phyloP scores from a whole-genome alignment of 1,284 basidiomycete species.

The Cutaneotrichosporon cyanovorans region DNA sequence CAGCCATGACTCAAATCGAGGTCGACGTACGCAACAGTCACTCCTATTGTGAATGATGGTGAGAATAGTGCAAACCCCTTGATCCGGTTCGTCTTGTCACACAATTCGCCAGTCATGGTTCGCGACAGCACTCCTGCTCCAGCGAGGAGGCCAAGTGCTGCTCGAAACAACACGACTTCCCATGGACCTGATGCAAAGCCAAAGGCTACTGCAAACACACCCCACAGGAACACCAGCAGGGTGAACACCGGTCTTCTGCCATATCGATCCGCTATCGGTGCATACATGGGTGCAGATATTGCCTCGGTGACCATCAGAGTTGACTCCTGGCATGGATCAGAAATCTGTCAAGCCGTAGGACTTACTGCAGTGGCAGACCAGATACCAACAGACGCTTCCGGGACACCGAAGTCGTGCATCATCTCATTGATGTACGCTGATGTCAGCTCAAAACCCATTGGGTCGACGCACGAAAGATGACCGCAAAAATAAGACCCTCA shows the following conservation, averaged over 20 bases:
- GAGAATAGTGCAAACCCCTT: conserved; percentile 37
- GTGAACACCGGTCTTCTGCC: conserved; percentile 34
- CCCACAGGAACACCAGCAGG: conserved; percentile 17
- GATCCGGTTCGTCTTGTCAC: conserved; percentile 33
- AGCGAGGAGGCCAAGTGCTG: conserved; percentile 30
- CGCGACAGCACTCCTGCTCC: conserved; percentile 34
- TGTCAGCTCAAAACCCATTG: background rate
- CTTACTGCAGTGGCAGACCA: conserved; percentile 35
- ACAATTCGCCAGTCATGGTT: conserved; percentile 37
- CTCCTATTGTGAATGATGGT: conserved; percentile 29
- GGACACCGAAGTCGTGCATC: conserved; percentile 32
- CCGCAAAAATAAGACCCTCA: conserved; percentile 32
- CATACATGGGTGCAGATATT: conserved; percentile 32
- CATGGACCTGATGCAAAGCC: conserved; percentile 18
- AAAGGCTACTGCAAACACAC: conserved; percentile 18
- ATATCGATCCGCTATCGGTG: conserved; percentile 25
- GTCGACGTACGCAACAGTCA: conserved; percentile 28
- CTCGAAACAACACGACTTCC: conserved; percentile 21
- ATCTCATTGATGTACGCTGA: conserved; percentile 37
- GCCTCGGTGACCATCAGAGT: conserved; percentile 34
- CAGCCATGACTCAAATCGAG: background rate
- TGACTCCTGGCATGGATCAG: conserved; percentile 25
- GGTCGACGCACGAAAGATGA: conserved; percentile 27
- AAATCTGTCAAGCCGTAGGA: background rate
- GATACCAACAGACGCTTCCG: conserved; percentile 31